phyloP scores from a whole-genome alignment of 2,329 filamentous ascomycete species.

The Trichocomaceae sp. region DNA sequence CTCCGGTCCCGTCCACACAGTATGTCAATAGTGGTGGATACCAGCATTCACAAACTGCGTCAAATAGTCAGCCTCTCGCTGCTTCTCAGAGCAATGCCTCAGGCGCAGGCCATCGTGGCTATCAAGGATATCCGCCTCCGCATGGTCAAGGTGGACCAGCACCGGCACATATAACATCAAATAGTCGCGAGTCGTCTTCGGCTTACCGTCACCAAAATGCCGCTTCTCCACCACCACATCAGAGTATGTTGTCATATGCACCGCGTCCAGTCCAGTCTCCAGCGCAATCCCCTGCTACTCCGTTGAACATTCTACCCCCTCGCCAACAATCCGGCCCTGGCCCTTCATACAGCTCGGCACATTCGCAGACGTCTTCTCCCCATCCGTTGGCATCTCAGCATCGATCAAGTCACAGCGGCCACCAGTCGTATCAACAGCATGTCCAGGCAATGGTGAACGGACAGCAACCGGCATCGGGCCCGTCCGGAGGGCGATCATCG shows the following conservation, averaged over 20 bases:
- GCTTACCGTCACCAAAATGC: slow-evolving; percentile 18
- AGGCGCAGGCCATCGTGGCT: slow-evolving; percentile 5
- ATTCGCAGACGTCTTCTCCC: slow-evolving; percentile 18
- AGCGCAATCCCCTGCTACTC: slow-evolving; percentile 25
- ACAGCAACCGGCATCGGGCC: slow-evolving; percentile 19
- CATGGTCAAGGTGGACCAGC: slow-evolving; percentile 19
- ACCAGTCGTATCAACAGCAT: slow-evolving; percentile 32
- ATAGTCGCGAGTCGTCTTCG: slow-evolving; percentile 19
- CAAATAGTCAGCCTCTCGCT: slow-evolving; percentile 9
- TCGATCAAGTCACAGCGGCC: slow-evolving; percentile 16
- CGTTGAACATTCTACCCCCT: slow-evolving; percentile 23
- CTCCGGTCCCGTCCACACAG: slow-evolving; percentile 30
- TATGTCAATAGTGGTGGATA: slow-evolving; percentile 5
- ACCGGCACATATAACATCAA: slow-evolving; percentile 16
- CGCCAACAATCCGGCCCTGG: slow-evolving; percentile 21
- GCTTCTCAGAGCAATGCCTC: slow-evolving; percentile 8
- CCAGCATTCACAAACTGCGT: slow-evolving; percentile 2
- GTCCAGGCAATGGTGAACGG: slow-evolving; percentile 34
- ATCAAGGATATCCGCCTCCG: slow-evolving; percentile 15
- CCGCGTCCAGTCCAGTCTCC: slow-evolving; percentile 28
- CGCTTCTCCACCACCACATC: slow-evolving; percentile 28
- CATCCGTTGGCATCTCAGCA: slow-evolving; percentile 19
- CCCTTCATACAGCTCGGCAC: slow-evolving; percentile 22
- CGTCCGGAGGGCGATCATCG: slow-evolving; percentile 24
- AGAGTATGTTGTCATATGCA: slow-evolving; percentile 23